These are phyloP conservation scores for Yarrowia sp. DNA, from an alignment of 805 yeast species.

Conservation along the genomic window DNA sequence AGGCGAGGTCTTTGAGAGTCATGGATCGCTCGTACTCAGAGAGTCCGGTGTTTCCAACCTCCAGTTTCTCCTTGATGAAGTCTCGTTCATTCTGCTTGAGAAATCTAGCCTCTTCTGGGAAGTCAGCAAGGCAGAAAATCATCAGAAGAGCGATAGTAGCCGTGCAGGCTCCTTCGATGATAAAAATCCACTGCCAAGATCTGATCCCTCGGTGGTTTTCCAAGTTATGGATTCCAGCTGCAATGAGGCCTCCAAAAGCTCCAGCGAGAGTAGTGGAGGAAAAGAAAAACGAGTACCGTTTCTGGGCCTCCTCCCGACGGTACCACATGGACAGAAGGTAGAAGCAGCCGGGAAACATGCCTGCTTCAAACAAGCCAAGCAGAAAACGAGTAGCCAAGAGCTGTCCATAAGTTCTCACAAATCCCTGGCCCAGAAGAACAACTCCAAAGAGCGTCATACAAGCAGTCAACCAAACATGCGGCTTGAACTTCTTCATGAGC, in stretches of 20 bases:
- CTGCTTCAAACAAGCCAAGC: conserved; percentile 66
- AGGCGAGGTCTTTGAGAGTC: conserved; percentile 46
- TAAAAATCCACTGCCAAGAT: conserved; percentile 57
- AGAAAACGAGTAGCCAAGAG: conserved; percentile 62
- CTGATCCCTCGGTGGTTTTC: conserved; percentile 45
- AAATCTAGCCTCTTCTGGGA: conserved; percentile 66
- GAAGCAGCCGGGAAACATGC: conserved; percentile 73
- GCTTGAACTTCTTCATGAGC: conserved; percentile 55
- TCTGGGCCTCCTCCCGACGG: conserved; percentile 63
- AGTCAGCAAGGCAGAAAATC: conserved; percentile 59
- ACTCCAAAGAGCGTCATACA: conserved; percentile 63
- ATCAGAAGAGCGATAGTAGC: conserved; percentile 37
- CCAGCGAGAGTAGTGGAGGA: conserved; percentile 70
- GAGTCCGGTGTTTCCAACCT: conserved; percentile 49
- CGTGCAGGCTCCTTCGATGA: conserved; percentile 50
- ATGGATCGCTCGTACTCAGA: conserved; percentile 52
- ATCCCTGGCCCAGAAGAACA: conserved; percentile 65
- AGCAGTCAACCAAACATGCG: conserved; percentile 60
- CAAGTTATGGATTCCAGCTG: conserved; percentile 57
- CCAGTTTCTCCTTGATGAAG: conserved; percentile 59
- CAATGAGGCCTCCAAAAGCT: conserved; percentile 72
- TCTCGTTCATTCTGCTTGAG: conserved; percentile 50
- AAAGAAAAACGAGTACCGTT: conserved; percentile 67
- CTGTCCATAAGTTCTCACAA: conserved; percentile 55
- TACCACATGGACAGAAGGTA: conserved; percentile 67